Evolutionary conservation across 2,329 filamentous ascomycete species (phyloP), one percentile per base, ranked within the genome.

Genomic region (Acrocalymma vagum): DNA sequence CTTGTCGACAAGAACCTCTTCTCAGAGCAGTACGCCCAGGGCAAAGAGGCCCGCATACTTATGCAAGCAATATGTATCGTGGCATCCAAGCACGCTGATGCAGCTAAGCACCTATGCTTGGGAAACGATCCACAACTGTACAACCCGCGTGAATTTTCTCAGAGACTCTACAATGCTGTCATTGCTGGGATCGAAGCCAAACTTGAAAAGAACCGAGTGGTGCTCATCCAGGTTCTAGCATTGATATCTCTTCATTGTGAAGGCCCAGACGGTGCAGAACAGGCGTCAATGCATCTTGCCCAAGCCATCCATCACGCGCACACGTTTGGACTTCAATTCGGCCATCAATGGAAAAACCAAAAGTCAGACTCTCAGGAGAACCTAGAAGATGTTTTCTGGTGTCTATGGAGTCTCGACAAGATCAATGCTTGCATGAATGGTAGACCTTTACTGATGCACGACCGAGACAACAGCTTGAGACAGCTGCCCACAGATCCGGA

Each of bases 231-330:
- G 41, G 70, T 73, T 13, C 58, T 76, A 21, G 73, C 75, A 11
- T 52, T 78, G 9, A 67, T 76, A 23, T 76, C 74, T 3, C 65
- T 77, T 2, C 73, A 78, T 45, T 70, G 65, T 33, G 75, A 78
- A 59, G 75, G 74, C 4, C 65, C 70, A 9, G 75, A 77, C 39
- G 75, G 74, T 13, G 71, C 71, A 3, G 74, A 76, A 44, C 72
- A 75, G 38, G 69, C 73, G 4, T 75, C 74, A 0, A 71, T 76
- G 67, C 70, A 73, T 35, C 60, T 78, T 5, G 70, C 70, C 0
- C 72, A 76, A 57, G 75, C 76, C 6, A 75, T 78, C 35, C 75
- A 78, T 30, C 73, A 78, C 45, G 73, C 72, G 4, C 74, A 78
- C 42, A 77, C 75, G 1, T 69, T 78, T 17, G 75, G 74, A 6